These are phyloP conservation scores for Euphorbia peplus DNA, from an alignment of 345 rosid genomes.

Conservation along the genomic window DNA sequence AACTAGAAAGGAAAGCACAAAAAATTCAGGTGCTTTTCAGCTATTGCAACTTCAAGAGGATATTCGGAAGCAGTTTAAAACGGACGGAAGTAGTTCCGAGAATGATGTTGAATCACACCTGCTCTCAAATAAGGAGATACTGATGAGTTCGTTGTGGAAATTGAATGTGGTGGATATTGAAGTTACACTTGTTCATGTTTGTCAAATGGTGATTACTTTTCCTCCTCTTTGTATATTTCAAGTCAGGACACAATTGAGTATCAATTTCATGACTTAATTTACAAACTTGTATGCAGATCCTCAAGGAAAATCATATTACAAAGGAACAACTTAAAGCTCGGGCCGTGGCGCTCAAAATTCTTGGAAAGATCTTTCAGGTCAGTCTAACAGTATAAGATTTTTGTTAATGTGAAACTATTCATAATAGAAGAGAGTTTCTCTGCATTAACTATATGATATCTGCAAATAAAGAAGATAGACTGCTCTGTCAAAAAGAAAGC, in stretches of 20 bases:
- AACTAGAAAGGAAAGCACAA: not conserved
- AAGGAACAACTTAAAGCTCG: conserved; percentile 77
- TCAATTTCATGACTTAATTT: not conserved
- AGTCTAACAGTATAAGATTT: not conserved
- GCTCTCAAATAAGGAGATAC: conserved; percentile 62
- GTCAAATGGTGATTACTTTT: conserved; percentile 63
- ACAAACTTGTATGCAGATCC: conserved; percentile 40
- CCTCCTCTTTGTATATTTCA: conserved; percentile 1
- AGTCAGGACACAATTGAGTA: not conserved
- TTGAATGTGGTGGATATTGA: conserved; percentile 90
- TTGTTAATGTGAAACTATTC: too few relatives aligned
- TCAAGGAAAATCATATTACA: conserved; percentile 54
- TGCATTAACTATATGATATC: too few relatives aligned
- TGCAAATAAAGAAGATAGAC: too few relatives aligned
- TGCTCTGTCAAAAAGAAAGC: too few relatives aligned
- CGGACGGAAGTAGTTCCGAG: conserved; percentile 49
- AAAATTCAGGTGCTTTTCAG: conserved; percentile 78
- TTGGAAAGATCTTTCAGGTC: conserved; percentile 90
- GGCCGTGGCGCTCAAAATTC: conserved; percentile 62
- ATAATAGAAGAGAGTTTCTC: too few relatives aligned
- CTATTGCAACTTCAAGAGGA: conserved; percentile 92
- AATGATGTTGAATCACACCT: conserved; percentile 74
- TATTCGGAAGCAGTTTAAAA: conserved; percentile 50
- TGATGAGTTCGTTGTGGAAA: conserved; percentile 83
- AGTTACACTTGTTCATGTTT: conserved; percentile 70